Base-by-base conservation (phyloP, 495 filamentous ascomycete species). In the Mytilinidion resinicola region DNA sequence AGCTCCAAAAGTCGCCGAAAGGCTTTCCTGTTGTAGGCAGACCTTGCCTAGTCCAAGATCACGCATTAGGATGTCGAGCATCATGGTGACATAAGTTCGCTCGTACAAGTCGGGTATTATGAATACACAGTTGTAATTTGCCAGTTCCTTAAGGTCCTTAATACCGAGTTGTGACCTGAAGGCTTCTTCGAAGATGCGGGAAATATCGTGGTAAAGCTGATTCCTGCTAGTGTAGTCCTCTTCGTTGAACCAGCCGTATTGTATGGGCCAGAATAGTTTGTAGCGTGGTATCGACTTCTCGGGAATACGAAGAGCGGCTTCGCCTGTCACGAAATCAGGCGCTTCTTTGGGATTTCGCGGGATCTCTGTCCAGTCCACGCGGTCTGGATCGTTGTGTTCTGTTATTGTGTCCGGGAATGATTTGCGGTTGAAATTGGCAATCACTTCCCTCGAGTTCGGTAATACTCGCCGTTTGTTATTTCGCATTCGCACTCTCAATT, bases 41-140 rank as follows among this genome's bases (percentile, higher is more conserved):
- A 96, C 84, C 36, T 85, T 85, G 53, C 82, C 84, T 66, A 98
- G 95, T 25, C 88, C 84, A 67, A 96, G 90, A 67, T 93, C 88
- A 38, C 85, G 87, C 73, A 97, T 82, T 51, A 93, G 78, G 64
- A 93, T 85, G 43, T 95, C 87, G 39, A 98, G 75, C 11, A 89
- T 74, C 51, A 84, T 80, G n/a, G 85, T 86, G 15, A 97, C 88
- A 64, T 96, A 96, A 15, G 80, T 81, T 65, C 93, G 91, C 70
- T 98, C 93, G 72, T 96, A 98, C 0, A 98, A 80, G 67, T 98
- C 93, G 1, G 93, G 95, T 14, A 98, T 90, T 43, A 98, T 84
- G 60, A 97, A 89, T 4, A 96, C 91, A 65, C 91, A 96, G 49
- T 88, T 88, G 70, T 96, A 96, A 67, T 92, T 86, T 39, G 80